These are phyloP conservation scores for Lentinula detonsa DNA, from an alignment of 768 basidiomycete genomes.

Conservation along the genomic window DNA sequence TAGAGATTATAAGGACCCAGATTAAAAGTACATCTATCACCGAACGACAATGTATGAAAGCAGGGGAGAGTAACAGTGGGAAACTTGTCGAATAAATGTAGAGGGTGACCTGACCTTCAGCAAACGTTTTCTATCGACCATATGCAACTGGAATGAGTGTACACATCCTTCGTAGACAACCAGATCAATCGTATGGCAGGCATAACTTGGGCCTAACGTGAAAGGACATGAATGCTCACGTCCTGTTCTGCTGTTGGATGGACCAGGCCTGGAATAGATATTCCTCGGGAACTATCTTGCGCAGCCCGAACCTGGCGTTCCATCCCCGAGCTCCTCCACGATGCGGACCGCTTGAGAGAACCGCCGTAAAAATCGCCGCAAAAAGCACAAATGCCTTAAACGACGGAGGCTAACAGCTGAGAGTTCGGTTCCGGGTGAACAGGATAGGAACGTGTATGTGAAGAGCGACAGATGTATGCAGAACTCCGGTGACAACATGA, in stretches of 20 bases:
- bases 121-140: background rate
- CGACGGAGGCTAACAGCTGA: background rate
- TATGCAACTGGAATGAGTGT: background rate
- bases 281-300: background rate
- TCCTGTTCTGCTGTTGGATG: background rate
- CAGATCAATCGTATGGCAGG: background rate
- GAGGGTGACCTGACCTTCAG: background rate
- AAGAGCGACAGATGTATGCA: background rate
- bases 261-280: background rate
- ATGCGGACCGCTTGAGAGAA: background rate
- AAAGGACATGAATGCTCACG: background rate
- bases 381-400: background rate
- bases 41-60: background rate
- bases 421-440: background rate
- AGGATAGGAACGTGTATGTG: background rate
- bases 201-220: background rate
- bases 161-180: background rate
- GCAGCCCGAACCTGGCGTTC: background rate
- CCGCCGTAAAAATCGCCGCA: background rate
- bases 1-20: background rate
- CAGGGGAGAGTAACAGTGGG: background rate
- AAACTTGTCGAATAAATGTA: background rate
- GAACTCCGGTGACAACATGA: background rate
- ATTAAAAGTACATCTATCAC: constrained; percentile 1
- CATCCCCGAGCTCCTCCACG: background rate